A percentile compares a stretch with the other conserved stretches of the same genome.
These are phyloP conservation scores for Fusarium sp. DNA, from an alignment of 2,329 filamentous ascomycete species.

Conservation along the genomic window DNA sequence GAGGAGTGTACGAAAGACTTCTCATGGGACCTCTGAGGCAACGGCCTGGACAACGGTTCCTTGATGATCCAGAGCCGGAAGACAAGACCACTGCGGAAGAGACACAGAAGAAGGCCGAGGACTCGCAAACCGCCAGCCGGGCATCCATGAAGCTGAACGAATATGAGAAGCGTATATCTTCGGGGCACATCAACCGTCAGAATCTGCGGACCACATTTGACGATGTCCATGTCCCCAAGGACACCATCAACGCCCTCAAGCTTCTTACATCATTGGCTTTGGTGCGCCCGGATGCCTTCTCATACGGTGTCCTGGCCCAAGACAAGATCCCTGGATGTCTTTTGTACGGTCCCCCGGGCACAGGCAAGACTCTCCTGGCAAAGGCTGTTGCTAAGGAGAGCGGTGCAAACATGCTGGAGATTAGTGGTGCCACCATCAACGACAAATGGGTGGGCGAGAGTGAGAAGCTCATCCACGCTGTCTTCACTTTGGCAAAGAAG, in stretches of 20 bases:
- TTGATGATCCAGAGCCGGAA: conserved; percentile 44
- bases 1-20: conserved; percentile 45
- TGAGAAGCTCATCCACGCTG: conserved; percentile 92
- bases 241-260: conserved; percentile 86
- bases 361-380: conserved; percentile 73
- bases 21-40: conserved; percentile 47
- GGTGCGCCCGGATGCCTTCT: conserved; percentile 90
- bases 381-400: conserved; percentile 74
- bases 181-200: conserved; percentile 80
- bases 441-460: conserved; percentile 96
- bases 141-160: conserved; percentile 64
- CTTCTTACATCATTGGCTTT: conserved; percentile 88
- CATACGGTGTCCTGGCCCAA: conserved; percentile 88
- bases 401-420: conserved; percentile 79
- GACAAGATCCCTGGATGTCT: conserved; percentile 91
- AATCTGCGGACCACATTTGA: conserved; percentile 87
- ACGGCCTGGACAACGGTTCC: conserved; percentile 44
- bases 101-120: conserved; percentile 44
- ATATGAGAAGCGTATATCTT: conserved; percentile 82
- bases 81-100: conserved; percentile 36
- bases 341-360: conserved; percentile 86
- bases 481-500: conserved; percentile 91
- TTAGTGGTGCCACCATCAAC: conserved; percentile 89
- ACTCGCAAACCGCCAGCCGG: conserved; percentile 43
- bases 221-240: conserved; percentile 81